phyloP scores from a whole-genome alignment of 495 filamentous ascomycete species.

The Penicillium samsonianum region DNA sequence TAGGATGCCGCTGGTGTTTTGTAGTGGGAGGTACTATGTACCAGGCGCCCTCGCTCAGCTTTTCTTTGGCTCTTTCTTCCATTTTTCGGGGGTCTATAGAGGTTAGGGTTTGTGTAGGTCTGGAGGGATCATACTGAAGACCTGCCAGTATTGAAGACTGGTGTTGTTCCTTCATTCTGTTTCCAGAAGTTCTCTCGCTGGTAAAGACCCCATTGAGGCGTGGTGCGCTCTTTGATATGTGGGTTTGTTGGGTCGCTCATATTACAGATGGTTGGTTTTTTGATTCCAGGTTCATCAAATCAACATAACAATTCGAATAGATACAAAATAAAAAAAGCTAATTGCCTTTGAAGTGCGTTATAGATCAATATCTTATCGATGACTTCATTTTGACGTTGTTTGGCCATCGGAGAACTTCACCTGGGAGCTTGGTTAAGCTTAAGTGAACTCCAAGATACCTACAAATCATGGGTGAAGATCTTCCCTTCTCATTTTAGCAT shows the following conservation, averaged over 20 bases:
- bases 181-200: conserved; percentile 64
- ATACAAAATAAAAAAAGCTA: background rate
- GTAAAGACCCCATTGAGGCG: conserved; percentile 62
- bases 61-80: conserved; percentile 58
- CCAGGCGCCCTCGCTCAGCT: conserved; percentile 48
- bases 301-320: background rate
- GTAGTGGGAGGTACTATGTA: conserved; percentile 9
- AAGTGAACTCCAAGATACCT: background rate
- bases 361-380: conserved; percentile 18
- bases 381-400: conserved; percentile 38
- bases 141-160: conserved; percentile 57
- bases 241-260: conserved; percentile 60
- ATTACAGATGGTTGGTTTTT: background rate
- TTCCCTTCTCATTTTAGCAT: background rate
- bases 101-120: conserved; percentile 1
- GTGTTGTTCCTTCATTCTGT: conserved; percentile 54
- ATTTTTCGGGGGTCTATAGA: conserved; percentile 53
- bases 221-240: conserved; percentile 55
- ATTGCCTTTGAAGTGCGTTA: background rate
- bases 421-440: conserved; percentile 3
- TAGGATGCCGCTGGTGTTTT: background rate
- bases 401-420: conserved; percentile 6
- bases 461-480: background rate
- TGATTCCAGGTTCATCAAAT: background rate
- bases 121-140: background rate